phyloP scores from a whole-genome alignment of 2,329 filamentous ascomycete species.

The Didymella pomorum region DNA sequence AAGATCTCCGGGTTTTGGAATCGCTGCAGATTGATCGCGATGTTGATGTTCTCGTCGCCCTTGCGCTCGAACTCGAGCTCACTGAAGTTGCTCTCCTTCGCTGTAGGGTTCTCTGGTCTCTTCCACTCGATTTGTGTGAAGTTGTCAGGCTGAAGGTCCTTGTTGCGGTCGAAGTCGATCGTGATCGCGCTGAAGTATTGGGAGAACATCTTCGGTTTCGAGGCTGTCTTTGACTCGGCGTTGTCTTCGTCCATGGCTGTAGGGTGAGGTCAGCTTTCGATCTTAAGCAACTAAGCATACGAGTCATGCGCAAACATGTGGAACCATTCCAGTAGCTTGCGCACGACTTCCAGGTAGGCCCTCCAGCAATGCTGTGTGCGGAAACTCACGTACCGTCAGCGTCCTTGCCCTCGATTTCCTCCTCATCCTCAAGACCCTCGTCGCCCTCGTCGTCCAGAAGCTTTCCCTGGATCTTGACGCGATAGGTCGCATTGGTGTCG shows the following conservation, averaged over 20 bases:
- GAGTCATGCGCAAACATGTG: not conserved
- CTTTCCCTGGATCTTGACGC: slow-evolving; percentile 89
- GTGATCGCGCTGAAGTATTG: slow-evolving; percentile 84
- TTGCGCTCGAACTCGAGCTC: slow-evolving; percentile 89
- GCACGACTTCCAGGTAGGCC: not conserved
- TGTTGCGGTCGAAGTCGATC: slow-evolving; percentile 65
- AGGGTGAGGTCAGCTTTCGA: slow-evolving; percentile 10
- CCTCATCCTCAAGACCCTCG: slow-evolving; percentile 43
- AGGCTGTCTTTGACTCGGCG: slow-evolving; percentile 44
- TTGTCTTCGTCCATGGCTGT: slow-evolving; percentile 62
- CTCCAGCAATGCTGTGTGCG: not conserved
- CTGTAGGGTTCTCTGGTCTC: slow-evolving; percentile 72
- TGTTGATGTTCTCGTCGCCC: slow-evolving; percentile 90
- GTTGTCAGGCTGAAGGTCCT: slow-evolving; percentile 71
- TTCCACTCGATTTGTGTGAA: slow-evolving; percentile 81
- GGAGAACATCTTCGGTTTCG: slow-evolving; percentile 67
- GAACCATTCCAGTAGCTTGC: not conserved
- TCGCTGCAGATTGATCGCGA: slow-evolving; percentile 84
- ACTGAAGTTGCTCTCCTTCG: slow-evolving; percentile 81
- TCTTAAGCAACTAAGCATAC: not conserved
- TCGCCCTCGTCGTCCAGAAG: slow-evolving; percentile 67
- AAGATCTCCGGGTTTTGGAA: slow-evolving; percentile 89
- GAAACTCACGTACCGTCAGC: slow-evolving; percentile 51
- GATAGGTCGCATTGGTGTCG: slow-evolving; percentile 79
- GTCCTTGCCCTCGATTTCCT: slow-evolving; percentile 54